phyloP scores from a whole-genome alignment of 1,284 basidiomycete species.

The Apiotrichum veenhuisii region DNA sequence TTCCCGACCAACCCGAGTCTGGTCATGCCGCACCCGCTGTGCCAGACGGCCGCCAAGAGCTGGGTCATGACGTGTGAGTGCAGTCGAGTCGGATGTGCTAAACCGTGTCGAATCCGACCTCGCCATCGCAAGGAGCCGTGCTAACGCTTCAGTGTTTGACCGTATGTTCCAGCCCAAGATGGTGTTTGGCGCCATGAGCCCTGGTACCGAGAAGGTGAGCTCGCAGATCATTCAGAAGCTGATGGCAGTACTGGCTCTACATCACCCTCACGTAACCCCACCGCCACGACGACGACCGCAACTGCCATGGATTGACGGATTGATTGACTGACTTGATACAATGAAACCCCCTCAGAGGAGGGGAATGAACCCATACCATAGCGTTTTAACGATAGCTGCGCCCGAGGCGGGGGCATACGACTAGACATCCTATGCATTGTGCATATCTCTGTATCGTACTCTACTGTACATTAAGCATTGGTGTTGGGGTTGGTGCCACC shows the following conservation, averaged over 20 bases:
- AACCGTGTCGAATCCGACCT: not conserved
- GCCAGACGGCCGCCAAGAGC: constrained; percentile 78
- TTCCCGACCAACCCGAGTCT: constrained; percentile 81
- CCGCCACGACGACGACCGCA: too few relatives aligned
- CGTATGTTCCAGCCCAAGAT: constrained; percentile 65
- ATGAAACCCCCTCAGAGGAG: too few relatives aligned
- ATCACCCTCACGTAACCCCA: constrained; percentile 18
- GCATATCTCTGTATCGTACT: not conserved
- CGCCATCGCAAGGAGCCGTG: not conserved
- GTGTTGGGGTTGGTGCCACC: not conserved
- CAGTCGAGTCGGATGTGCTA: too few relatives aligned
- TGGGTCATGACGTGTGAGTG: constrained; percentile 73
- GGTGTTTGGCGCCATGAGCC: constrained; percentile 24
- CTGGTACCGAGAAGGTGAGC: constrained; percentile 45
- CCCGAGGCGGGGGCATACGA: not conserved
- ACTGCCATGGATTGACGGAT: not conserved
- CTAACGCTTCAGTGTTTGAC: constrained; percentile 66
- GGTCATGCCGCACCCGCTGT: constrained; percentile 82
- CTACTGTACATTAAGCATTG: not conserved
- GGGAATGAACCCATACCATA: not conserved
- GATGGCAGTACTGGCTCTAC: constrained; percentile 34
- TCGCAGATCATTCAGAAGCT: constrained; percentile 1
- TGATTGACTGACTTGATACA: not conserved
- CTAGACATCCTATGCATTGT: constrained; percentile 1
- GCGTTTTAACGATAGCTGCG: not conserved